Evolutionary conservation across 768 basidiomycete species (phyloP), one percentile per base, ranked within the genome.

Genomic region (Myochromella boudieri): DNA sequence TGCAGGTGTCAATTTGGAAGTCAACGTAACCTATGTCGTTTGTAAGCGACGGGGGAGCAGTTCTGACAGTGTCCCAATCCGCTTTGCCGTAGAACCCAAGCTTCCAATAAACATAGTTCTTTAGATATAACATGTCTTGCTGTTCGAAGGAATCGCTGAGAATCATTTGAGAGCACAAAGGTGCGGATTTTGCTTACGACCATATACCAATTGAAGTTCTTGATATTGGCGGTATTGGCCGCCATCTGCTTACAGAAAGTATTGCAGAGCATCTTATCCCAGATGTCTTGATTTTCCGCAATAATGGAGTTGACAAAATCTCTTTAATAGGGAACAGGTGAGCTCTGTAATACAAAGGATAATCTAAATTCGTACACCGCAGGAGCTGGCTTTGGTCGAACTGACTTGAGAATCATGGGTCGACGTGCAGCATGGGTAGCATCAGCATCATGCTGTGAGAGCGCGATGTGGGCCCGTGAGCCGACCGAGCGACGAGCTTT

Each of bases 201-300:
- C 36, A 46, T 37, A 15, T 37, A 46, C 27, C 37, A 46, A 28
- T 37, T 36, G 37, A 46, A 46, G 37, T 25, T 26, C 11, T 26
- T 37, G 20, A 46, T 36, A 14, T 25, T 26, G 10, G 45, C 45
- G 10, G 7, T 46, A n/a, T 25, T 28, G 29, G 26, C 26, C 4
- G 37, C 37, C n/a, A 47, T 27, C 24, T 11, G 22, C 14, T 12
- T 12, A 21, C 37, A 39, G 29, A 47, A 47, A 7, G 37, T 20
- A 32, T 47, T 37, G 28, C 32, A 20, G 37, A 47, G 28, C 15
- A 47, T 27, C 32, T 40, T 40, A n/a, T 47, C 37, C 34, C 37
- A 47, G 14, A 40, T 12, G 24, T 40, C 46, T n/a, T 24, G 9
- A 17, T 47, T 47, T 4, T 31, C 34, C 29, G 29, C 24, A 22